Evolutionary conservation across 768 basidiomycete species (phyloP), one percentile per base, ranked within the genome.

Genomic region (Boletus reticulatus): DNA sequence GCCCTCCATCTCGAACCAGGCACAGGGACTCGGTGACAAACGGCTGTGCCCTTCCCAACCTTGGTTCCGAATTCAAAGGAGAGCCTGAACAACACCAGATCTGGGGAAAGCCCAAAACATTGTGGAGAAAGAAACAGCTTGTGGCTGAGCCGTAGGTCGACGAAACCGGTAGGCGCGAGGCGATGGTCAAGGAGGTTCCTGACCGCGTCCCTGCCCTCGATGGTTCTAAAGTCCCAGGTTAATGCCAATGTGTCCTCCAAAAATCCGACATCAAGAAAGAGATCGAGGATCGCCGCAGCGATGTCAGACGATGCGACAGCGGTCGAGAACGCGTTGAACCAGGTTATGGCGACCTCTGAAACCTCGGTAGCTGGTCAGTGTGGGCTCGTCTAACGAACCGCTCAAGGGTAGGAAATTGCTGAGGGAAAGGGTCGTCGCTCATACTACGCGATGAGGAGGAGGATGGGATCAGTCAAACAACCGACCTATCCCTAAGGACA

Each of bases 161-260:
- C 3, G 3, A 22, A 22, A 22, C 62, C 60, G 1, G 66, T 67
- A 6, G 60, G 53, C 29, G 13, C 57, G 43, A 70, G 66, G 37
- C 41, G 76, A 60, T 76, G 76, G 3, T 56, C 51, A 29, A 80
- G 71, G 57, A 79, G 76, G 16, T 66, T 55, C 22, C 55, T 64
- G 63, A 83, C 76, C 17, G 70, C 66, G 16, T 67, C 62, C 11
- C 60, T 64, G 9, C 76, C 78, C 29, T 72, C 67, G 61, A 83
- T 75, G 1, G 79, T 78, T 34, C 80, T 75, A 55, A 85, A 79
- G 62, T 81, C 77, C 77, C 78, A 82, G 2, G 84, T 85, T 9
- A 85, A 58, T 0, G 79, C 73, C 13, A 82, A 67, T 16, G 75
- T 67, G 59, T 85, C 84, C 20, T 82, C 71, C 84, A 81, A 85